Evolutionary conservation across 352 stramenopile species (phyloP).

Genomic region (Phytopythium oedochilum): DNA sequence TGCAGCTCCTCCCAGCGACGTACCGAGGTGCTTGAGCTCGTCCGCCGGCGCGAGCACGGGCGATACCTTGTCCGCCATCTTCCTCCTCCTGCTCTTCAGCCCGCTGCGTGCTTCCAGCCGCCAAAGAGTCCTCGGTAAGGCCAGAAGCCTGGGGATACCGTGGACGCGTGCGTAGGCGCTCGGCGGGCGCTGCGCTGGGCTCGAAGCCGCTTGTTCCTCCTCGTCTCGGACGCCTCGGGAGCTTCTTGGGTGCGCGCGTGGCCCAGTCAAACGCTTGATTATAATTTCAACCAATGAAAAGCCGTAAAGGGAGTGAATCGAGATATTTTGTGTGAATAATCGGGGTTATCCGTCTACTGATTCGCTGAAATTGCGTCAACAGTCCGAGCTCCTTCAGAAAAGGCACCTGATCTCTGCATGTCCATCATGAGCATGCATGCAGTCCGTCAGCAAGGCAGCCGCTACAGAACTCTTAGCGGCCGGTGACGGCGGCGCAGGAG

Average conservation of each 20-base stretch:
- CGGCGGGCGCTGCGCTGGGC: no score
- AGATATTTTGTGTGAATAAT: no score
- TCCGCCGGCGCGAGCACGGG: conserved; percentile 33
- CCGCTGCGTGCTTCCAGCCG: not conserved
- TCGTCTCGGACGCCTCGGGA: not conserved
- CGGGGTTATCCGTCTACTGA: no score
- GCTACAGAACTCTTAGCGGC: no score
- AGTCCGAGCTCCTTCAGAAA: no score
- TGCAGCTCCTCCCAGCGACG: no score
- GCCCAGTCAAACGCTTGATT: not conserved
- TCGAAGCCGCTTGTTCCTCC: no score
- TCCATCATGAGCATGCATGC: no score
- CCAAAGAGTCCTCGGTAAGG: not conserved
- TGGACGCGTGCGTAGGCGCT: not conserved
- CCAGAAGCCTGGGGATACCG: not conserved
- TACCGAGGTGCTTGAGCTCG: conserved; percentile 47
- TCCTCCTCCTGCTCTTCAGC: not conserved
- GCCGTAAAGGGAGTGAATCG: not conserved
- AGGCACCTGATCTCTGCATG: no score
- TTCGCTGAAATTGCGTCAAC: no score
- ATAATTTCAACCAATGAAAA: not conserved
- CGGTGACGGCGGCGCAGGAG: no score
- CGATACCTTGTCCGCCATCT: conserved; percentile 37
- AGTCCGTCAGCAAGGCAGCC: no score
- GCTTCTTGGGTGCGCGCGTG: not conserved